phyloP scores from a whole-genome alignment of 148 eudicot species.

The Persicaria tinctoria region DNA sequence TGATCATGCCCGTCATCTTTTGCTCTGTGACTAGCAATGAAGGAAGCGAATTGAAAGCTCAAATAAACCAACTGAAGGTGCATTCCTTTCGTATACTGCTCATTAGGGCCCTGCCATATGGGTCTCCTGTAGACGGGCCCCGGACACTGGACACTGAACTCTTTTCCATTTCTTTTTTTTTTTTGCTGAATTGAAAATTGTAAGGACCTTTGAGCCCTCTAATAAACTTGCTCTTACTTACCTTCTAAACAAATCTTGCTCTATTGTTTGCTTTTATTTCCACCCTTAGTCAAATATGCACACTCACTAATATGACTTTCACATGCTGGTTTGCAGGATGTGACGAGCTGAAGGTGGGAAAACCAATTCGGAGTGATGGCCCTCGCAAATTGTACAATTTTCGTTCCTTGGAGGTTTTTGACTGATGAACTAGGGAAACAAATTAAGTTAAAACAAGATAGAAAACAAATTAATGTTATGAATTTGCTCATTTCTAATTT shows the following conservation, averaged over 20 bases:
- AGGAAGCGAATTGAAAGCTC: conserved; percentile 86
- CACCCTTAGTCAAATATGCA: too few relatives aligned
- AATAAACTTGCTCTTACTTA: background rate
- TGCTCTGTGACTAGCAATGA: conserved; percentile 93
- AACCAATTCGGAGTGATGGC: conserved; percentile 74
- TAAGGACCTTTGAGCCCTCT: too few relatives aligned
- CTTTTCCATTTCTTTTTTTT: too few relatives aligned
- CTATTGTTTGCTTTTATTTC: background rate
- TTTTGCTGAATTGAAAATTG: too few relatives aligned
- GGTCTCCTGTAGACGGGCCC: too few relatives aligned
- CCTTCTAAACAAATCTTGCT: background rate
- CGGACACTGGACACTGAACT: too few relatives aligned
- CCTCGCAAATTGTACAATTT: conserved; percentile 28
- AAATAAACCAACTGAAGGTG: conserved; percentile 89
- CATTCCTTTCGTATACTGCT: background rate
- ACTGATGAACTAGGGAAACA: conserved; percentile 32
- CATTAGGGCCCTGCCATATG: too few relatives aligned
- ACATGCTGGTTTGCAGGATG: conserved; percentile 37
- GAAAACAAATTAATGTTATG: background rate
- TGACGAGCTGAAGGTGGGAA: conserved; percentile 18
- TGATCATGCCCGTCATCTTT: conserved; percentile 89
- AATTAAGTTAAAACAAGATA: background rate
- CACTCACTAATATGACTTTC: background rate
- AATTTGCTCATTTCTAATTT: background rate
- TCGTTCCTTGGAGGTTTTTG: conserved; percentile 56